phyloP scores from a whole-genome alignment of 768 basidiomycete genomes.

The Mycena chlorophos region DNA sequence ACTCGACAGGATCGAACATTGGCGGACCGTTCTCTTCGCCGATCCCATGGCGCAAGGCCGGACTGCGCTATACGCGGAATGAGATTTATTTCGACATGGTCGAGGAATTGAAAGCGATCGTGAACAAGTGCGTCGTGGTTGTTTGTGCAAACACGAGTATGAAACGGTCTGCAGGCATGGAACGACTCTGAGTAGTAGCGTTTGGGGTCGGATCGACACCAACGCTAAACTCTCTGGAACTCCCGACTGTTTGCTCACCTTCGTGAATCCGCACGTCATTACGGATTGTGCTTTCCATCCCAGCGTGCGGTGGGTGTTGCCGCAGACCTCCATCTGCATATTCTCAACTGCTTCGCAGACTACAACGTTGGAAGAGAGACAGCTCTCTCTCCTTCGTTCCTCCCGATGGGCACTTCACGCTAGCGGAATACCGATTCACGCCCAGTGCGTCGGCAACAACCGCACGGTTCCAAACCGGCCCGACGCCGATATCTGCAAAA shows the following conservation, averaged over 20 bases:
- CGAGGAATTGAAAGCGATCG: conserved; percentile 77
- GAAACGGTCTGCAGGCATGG: conserved; percentile 55
- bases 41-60: conserved; percentile 91
- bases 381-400: conserved; percentile 87
- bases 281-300: conserved; percentile 88
- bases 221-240: conserved; percentile 82
- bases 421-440: conserved; percentile 80
- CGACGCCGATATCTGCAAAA: conserved; percentile 27
- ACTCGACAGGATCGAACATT: conserved; percentile 44
- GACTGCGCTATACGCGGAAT: conserved; percentile 80
- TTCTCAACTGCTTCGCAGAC: conserved; percentile 40
- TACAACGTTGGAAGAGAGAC: conserved; percentile 78
- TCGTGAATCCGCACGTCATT: conserved; percentile 72
- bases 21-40: conserved; percentile 75
- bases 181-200: conserved; percentile 59
- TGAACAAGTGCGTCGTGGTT: conserved; percentile 61
- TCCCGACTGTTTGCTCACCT: conserved; percentile 81
- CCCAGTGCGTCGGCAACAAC: conserved; percentile 38
- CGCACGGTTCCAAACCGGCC: conserved; percentile 26
- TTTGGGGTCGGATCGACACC: conserved; percentile 76
- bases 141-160: background rate
- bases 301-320: conserved; percentile 69
- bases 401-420: conserved; percentile 84
- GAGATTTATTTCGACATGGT: conserved; percentile 92
- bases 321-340: background rate